A percentile compares a stretch with the other conserved stretches of the same genome.
These are phyloP conservation scores for Passalora sequoiae DNA, from an alignment of 2,329 filamentous ascomycete species.

Conservation along the genomic window DNA sequence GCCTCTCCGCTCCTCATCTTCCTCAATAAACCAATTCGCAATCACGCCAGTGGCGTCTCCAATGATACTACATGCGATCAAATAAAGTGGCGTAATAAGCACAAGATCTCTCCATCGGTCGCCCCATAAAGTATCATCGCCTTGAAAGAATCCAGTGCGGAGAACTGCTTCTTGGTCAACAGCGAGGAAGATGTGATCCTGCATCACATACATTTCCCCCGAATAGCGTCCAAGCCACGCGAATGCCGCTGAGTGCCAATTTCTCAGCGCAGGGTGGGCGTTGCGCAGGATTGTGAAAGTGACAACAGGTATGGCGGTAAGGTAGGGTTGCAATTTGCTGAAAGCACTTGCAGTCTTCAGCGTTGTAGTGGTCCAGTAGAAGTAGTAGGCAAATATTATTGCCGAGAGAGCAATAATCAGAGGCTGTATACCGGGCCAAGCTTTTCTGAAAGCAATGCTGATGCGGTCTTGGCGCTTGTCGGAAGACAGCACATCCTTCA, in stretches of 20 bases:
- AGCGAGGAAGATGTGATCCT: constrained; percentile 59
- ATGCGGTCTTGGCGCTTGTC: constrained; percentile 7
- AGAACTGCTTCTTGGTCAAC: constrained; percentile 54
- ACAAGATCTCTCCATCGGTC: constrained; percentile 36
- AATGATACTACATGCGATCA: constrained; percentile 40
- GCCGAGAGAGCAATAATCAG: constrained; percentile 7
- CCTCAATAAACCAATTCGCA: constrained; percentile 36
- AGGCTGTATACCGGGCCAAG: constrained; percentile 22
- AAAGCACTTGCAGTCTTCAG: constrained; percentile 41
- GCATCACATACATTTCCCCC: constrained; percentile 56
- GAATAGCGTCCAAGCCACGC: constrained; percentile 54
- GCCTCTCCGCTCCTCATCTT: constrained; percentile 3
- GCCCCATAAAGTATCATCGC: constrained; percentile 24
- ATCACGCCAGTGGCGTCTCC: constrained; percentile 37
- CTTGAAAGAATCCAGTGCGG: constrained; percentile 32
- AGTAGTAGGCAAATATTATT: constrained; percentile 30
- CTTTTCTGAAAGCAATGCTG: constrained; percentile 9
- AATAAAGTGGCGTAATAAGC: constrained; percentile 40
- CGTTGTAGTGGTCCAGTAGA: constrained; percentile 28
- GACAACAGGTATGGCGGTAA: constrained; percentile 52
- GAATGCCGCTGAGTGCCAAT: constrained; percentile 44
- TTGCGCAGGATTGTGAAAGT: constrained; percentile 52
- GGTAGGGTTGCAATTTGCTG: constrained; percentile 49
- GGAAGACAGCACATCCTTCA: constrained; percentile 15
- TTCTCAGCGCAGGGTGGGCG: constrained; percentile 38